Percentiles rank a stretch among this genome's conserved stretches.
These are phyloP conservation scores for Linnemannia zychae DNA, from an alignment of 192 early-diverging fungal species.

Conservation along the genomic window DNA sequence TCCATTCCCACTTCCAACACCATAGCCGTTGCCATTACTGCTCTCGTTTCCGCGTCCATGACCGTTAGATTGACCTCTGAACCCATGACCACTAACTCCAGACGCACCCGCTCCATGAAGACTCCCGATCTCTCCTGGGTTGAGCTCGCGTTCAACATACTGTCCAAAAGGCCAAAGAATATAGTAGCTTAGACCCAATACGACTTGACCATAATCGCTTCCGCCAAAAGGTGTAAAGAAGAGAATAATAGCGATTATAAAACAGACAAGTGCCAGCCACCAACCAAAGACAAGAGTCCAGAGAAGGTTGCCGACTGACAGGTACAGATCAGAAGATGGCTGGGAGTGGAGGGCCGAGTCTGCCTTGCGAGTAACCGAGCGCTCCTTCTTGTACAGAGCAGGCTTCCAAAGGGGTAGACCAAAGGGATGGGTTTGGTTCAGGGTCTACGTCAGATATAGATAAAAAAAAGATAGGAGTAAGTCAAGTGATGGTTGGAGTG, in stretches of 20 bases:
- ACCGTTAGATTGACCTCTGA: constrained; percentile 4
- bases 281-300: constrained; percentile 93
- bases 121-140: constrained; percentile 27
- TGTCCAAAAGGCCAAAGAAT: constrained; percentile 98
- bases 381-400: constrained; percentile 95
- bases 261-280: constrained; percentile 82
- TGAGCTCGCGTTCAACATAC: constrained; percentile 79
- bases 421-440: constrained; percentile 91
- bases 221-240: constrained; percentile 69
- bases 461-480: background rate
- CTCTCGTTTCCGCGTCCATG: background rate
- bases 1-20: constrained; percentile 11
- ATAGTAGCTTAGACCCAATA: constrained; percentile 85
- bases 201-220: constrained; percentile 70
- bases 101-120: constrained; percentile 13
- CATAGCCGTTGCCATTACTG: constrained; percentile 8
- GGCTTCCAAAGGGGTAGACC: constrained; percentile 98
- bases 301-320: constrained; percentile 88
- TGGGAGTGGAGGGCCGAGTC: constrained; percentile 86
- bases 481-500: background rate
- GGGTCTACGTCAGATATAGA: constrained; percentile 61
- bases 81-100: background rate
- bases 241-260: constrained; percentile 72
- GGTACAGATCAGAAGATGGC: constrained; percentile 75
- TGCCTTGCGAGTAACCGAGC: constrained; percentile 85